Base-by-base conservation (phyloP, 495 filamentous ascomycete species). In the Apodospora peruviana region DNA sequence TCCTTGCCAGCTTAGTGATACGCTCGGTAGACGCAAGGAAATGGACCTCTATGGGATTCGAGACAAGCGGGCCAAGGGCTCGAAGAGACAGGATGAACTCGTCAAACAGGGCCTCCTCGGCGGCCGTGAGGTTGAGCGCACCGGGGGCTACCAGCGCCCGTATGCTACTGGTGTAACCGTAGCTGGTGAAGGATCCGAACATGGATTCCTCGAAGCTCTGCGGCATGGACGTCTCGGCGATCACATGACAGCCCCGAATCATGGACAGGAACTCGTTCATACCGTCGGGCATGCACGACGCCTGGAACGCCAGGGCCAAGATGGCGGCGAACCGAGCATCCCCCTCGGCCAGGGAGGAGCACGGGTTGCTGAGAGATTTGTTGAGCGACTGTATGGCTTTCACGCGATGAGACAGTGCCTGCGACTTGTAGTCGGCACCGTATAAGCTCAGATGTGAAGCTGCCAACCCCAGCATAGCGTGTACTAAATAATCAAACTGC, bases 211-310 rank as follows among this genome's bases (percentile, higher is more conserved):
- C 24, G 3, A 41, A 50, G 37, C 55, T 53, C n/a, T n/a, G n/a
- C 16, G 47, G 45, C 27, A 65, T 42, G n/a, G 54, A 17, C 9
- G 71, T 69, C 18, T 55, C 55, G n/a, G 54, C 71, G 11, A 82
- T 62, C 14, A 76, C 48, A 14, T 68, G 62, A 49, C 72, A 77
- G 16, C 78, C 76, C 22, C 77, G 64, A 11, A 77, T 60, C 71
- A 80, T 81, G 46, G 75, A 57, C 36, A 78, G 54, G 44, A 80
- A 83, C 56, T 83, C 78, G 24, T 56, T 55, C 32, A 81, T 64
- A 18, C 78, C 78, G 43, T 81, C 77, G 22, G 65, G 55, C 62
- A 81, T 72, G 51, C 76, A 71, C 5, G 64, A 64, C 0, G 79
- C 69, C 48, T 82, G 79, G 56, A 80, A 82, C 2, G 69, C 59